Evolutionary conservation across 1,284 basidiomycete genomes (phyloP).

Genomic region (Ceratobasidium sp.): DNA sequence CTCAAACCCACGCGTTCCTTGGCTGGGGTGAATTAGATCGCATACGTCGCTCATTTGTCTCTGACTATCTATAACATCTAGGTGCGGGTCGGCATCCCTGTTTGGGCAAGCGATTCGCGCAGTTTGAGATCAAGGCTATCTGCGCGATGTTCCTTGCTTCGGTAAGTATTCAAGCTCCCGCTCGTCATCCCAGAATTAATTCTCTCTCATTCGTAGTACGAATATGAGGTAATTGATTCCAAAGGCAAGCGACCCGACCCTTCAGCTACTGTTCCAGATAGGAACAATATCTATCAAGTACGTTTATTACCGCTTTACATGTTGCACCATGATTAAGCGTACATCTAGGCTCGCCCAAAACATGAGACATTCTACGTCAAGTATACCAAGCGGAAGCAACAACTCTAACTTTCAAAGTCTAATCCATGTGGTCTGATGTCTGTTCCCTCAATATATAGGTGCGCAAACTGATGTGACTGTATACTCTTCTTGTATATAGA

Average conservation of each 20-base stretch:
- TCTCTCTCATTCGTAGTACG: background rate
- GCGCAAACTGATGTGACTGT: too few species aligned
- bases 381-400: slow-evolving; percentile 23
- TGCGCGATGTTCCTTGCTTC: slow-evolving; percentile 21
- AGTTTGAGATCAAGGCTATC: slow-evolving; percentile 34
- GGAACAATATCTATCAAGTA: slow-evolving; percentile 37
- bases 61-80: background rate
- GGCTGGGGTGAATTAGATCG: slow-evolving; percentile 26
- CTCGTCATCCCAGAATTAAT: background rate
- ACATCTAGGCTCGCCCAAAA: slow-evolving; percentile 24
- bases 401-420: background rate
- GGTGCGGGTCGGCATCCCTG: slow-evolving; percentile 33
- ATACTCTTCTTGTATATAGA: too few species aligned
- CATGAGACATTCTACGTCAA: slow-evolving; percentile 23
- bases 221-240: slow-evolving; percentile 20
- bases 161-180: background rate
- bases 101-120: slow-evolving; percentile 33
- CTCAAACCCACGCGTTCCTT: slow-evolving; percentile 28
- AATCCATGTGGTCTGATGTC: too few species aligned
- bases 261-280: slow-evolving; percentile 31
- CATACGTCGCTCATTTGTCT: too few species aligned
- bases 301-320: background rate
- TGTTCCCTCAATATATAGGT: too few species aligned
- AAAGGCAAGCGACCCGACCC: slow-evolving; percentile 14
- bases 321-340: background rate